These are phyloP conservation scores for Flaveria linearis DNA, from an alignment of 129 eudicot species.

Conservation along the genomic window DNA sequence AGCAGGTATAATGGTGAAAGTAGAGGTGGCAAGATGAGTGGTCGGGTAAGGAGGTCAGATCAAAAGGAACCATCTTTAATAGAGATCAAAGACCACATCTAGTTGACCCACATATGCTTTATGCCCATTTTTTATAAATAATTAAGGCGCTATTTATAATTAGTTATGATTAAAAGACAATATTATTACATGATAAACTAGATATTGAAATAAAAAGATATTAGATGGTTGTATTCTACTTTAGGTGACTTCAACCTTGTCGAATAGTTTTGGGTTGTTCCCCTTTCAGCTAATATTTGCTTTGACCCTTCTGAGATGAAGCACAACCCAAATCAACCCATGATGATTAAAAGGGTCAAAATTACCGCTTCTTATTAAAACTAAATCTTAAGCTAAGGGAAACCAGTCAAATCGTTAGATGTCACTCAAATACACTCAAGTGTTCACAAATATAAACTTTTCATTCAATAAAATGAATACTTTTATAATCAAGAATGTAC, in stretches of 20 bases:
- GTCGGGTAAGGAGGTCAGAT: not conserved
- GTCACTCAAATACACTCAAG: not conserved
- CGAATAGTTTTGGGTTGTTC: not conserved
- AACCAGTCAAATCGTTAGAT: not conserved
- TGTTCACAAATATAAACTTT: not conserved
- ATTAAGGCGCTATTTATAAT: not conserved
- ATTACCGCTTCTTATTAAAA: not conserved
- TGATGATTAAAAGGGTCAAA: not conserved
- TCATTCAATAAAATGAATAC: not conserved
- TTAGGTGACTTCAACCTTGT: not conserved
- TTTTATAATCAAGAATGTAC: conserved; percentile 3
- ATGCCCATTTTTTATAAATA: not conserved
- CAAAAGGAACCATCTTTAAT: not conserved
- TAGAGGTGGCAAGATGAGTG: not conserved
- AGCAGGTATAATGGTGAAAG: not conserved
- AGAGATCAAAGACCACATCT: not conserved
- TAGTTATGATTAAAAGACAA: not conserved
- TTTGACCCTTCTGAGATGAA: not conserved
- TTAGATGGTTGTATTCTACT: conserved; percentile 1
- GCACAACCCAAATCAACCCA: not conserved
- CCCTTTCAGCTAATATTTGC: not conserved
- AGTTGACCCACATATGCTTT: not conserved
- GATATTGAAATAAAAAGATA: not conserved
- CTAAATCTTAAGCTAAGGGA: not conserved
- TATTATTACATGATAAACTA: conserved; percentile 2